These are phyloP conservation scores for Corylus heterophylla DNA, from an alignment of 306 rosid genomes.

Conservation along the genomic window DNA sequence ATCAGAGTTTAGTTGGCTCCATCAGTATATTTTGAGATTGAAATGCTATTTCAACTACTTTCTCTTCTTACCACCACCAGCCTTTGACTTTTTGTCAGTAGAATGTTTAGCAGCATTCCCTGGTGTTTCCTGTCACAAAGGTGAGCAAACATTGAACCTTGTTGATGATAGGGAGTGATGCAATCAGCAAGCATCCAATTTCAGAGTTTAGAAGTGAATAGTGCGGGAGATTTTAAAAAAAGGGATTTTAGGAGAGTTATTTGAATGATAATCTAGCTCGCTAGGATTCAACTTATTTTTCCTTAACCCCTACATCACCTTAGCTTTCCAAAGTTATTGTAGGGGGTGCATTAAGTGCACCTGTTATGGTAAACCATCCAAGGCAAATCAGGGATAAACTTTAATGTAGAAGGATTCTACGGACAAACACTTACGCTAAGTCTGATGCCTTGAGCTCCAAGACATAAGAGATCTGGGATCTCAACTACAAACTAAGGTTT, in stretches of 20 bases:
- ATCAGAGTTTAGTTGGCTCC: conserved; percentile 26
- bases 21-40: not conserved
- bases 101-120: conserved; percentile 45
- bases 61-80: conserved; percentile 61
- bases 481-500: not conserved
- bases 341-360: not conserved
- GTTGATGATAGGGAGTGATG: conserved; percentile 8
- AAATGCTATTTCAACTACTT: conserved; percentile 42
- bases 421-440: not conserved
- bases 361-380: not conserved
- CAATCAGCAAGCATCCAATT: conserved; percentile 2
- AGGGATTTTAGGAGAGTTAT: not conserved
- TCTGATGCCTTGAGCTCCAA: not conserved
- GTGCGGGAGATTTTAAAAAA: not conserved
- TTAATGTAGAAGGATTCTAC: not conserved
- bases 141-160: conserved; percentile 12
- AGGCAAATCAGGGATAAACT: not conserved
- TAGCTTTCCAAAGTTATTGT: not conserved
- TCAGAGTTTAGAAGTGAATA: not conserved
- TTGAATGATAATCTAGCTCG: not conserved
- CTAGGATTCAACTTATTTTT: not conserved
- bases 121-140: conserved; percentile 55
- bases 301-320: not conserved
- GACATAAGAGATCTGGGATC: not conserved
- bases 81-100: conserved; percentile 51